Evolutionary conservation across 2,329 filamentous ascomycete genomes (phyloP).

Genomic region (Penicillium olsonii): DNA sequence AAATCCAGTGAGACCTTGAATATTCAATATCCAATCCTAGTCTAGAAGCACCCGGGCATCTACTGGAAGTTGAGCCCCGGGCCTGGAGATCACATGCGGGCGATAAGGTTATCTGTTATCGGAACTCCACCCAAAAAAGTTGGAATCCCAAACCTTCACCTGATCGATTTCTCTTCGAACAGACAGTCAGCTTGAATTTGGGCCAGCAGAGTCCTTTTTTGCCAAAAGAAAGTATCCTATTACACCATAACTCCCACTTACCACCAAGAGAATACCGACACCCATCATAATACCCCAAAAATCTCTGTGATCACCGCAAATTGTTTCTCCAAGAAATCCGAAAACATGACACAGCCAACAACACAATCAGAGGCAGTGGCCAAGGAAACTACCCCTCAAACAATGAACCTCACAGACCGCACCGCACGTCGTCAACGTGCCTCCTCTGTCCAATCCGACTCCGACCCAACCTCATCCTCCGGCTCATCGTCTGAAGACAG

Average conservation of each 20-base stretch:
- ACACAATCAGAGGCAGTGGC: not conserved
- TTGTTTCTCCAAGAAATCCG: not conserved
- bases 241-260: not conserved
- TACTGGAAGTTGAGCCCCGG: too few relatives aligned
- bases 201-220: not conserved
- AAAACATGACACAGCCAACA: not conserved
- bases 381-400: not conserved
- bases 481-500: slow-evolving; percentile 26
- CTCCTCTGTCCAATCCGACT: slow-evolving; percentile 17
- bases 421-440: slow-evolving; percentile 1
- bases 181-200: not conserved
- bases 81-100: slow-evolving; percentile 2
- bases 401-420: slow-evolving; percentile 4
- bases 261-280: too few relatives aligned
- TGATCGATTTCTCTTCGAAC: slow-evolving; percentile 4
- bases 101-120: slow-evolving; percentile 25
- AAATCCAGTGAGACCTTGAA: too few relatives aligned
- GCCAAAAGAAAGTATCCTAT: not conserved
- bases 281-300: not conserved
- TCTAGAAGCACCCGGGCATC: not conserved
- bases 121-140: slow-evolving; percentile 26
- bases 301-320: slow-evolving; percentile 2
- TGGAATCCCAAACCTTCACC: slow-evolving; percentile 16
- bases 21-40: too few relatives aligned
- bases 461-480: slow-evolving; percentile 27